phyloP scores from a whole-genome alignment of 2,329 filamentous ascomycete genomes.

The Eurotiales sp. region DNA sequence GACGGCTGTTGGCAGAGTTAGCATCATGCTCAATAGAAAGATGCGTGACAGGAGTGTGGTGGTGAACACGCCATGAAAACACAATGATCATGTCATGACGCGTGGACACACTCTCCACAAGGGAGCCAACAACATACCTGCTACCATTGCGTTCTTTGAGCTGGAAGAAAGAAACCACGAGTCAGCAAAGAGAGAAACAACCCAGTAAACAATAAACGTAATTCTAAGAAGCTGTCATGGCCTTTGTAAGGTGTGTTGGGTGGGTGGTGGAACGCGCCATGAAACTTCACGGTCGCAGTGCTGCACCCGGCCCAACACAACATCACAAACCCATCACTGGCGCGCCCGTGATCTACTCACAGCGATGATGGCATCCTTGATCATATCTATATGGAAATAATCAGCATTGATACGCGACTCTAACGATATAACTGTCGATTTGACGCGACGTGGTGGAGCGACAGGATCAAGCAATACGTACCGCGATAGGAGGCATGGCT shows the following conservation, averaged over 20 bases:
- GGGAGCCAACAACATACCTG: conserved; percentile 53
- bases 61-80: conserved; percentile 1
- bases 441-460: conserved; percentile 45
- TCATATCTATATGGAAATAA: conserved; percentile 58
- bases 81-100: conserved; percentile 17
- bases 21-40: not conserved
- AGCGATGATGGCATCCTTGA: conserved; percentile 67
- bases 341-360: conserved; percentile 58
- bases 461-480: conserved; percentile 48
- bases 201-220: not conserved
- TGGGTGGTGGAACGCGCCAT: conserved; percentile 19
- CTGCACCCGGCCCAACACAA: not conserved
- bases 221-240: not conserved
- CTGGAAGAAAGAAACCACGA: conserved; percentile 42
- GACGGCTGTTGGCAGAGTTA: conserved; percentile 51
- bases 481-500: conserved; percentile 65
- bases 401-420: conserved; percentile 56
- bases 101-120: conserved; percentile 9
- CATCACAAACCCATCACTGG: conserved; percentile 23
- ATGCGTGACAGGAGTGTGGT: not conserved
- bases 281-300: conserved; percentile 26
- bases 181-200: not conserved
- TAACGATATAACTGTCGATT: conserved; percentile 31
- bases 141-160: conserved; percentile 68
- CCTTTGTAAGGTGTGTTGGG: not conserved